A percentile compares a stretch with the other conserved stretches of the same genome.
Evolutionary conservation across 1,284 basidiomycete genomes (phyloP).

Genomic region (Coniferiporia sulphurascens): DNA sequence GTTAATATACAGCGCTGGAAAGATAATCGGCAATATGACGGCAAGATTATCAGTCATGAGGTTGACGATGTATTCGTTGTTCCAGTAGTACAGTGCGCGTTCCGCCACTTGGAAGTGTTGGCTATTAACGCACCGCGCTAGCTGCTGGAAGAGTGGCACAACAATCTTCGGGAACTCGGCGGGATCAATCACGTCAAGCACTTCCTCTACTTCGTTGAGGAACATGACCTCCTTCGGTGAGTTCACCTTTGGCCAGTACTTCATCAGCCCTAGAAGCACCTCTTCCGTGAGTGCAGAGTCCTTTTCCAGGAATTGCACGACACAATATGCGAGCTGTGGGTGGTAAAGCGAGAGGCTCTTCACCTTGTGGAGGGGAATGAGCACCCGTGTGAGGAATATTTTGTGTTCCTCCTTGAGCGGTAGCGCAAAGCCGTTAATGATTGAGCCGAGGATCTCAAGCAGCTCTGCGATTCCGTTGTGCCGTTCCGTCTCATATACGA

Average conservation of each 20-base stretch:
- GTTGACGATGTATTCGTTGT: slow-evolving; percentile 99
- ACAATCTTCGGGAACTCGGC: slow-evolving; percentile 97
- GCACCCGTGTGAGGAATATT: slow-evolving; percentile 93
- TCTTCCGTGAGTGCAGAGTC: slow-evolving; percentile 91
- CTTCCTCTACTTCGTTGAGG: slow-evolving; percentile 98
- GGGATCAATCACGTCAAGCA: slow-evolving; percentile 97
- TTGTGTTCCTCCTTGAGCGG: slow-evolving; percentile 99
- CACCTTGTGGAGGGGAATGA: slow-evolving; percentile 97
- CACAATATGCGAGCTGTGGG: slow-evolving; percentile 97
- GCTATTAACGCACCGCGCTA: slow-evolving; percentile 96
- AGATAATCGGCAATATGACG: slow-evolving; percentile 91
- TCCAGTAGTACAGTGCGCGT: slow-evolving; percentile 93
- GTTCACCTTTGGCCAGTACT: slow-evolving; percentile 99
- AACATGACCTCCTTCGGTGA: slow-evolving; percentile 99
- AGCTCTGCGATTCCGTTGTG: slow-evolving; percentile 99
- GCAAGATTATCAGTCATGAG: slow-evolving; percentile 96
- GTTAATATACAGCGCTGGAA: slow-evolving; percentile 96
- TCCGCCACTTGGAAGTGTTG: slow-evolving; percentile 99
- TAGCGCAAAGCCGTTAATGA: slow-evolving; percentile 99
- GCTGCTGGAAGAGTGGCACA: slow-evolving; percentile 89
- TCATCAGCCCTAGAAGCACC: slow-evolving; percentile 90
- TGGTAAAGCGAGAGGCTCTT: slow-evolving; percentile 97
- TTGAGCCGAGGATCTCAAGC: slow-evolving; percentile 96
- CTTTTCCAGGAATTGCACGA: slow-evolving; percentile 99
- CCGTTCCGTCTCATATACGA: slow-evolving; percentile 97